Evolutionary conservation across 2,329 filamentous ascomycete genomes (phyloP), one percentile per base, ranked within the genome.

Genomic region (Arachnopeziza araneosa): DNA sequence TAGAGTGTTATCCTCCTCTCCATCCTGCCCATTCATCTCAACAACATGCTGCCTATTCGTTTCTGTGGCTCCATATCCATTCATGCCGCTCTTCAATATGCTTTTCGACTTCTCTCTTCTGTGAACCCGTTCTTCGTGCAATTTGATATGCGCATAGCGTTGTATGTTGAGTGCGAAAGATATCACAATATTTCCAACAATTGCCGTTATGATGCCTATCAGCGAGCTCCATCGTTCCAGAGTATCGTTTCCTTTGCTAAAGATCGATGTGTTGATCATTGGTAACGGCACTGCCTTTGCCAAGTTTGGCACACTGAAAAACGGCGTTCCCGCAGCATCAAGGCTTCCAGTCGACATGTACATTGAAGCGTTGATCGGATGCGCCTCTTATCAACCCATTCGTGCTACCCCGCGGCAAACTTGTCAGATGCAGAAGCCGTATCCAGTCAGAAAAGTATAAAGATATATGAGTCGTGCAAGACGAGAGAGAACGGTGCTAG

Each of bases 151-250:
- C 36, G 95, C 93, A 73, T 98, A 98, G 66, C 95, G 86, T 75
- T 99, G 95, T 55, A 96, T 93, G 72, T 99, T 99, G 63, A 99
- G 84, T 14, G 95, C 95, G 64, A 99, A 86, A 0, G 93, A 96
- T 66, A 99, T 98, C 57, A 99, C 82, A 36, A 97, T 79, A 70
- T 99, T 99, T 59, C 95, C 95, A 56, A 89, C 83, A 70, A 99
- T 96, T 55, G 95, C 93, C 2, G 93, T 96, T 57, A 93, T 76
- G 70, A 99, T 97, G 68, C 95, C 95, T 71, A 99, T 98, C 57
- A 98, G 79, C 24, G 92, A 96, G 53, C 92, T 96, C 93, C 93
- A 98, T 73, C 87, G 79, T 65, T 83, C 80, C 24, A 87, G 74
- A 9, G 80, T 78, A 57, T 81, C 78, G 12, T 12, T 14, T 14